These are phyloP conservation scores for Posidonia australis DNA, from an alignment of 106 monocot species.

Conservation along the genomic window DNA sequence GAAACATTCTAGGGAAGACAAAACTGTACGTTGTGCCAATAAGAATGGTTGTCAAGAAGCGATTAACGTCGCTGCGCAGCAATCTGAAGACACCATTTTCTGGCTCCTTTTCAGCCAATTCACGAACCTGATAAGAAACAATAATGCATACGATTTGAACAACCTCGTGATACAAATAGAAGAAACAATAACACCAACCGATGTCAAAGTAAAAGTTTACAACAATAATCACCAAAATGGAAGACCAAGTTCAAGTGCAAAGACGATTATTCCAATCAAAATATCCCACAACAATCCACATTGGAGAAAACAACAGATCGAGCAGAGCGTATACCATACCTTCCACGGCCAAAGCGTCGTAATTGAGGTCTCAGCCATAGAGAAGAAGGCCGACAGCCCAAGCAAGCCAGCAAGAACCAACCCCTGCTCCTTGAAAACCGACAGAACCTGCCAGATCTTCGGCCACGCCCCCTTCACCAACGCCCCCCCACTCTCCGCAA, in stretches of 20 bases:
- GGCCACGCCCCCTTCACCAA: conserved; percentile 22
- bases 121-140: conserved; percentile 55
- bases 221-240: not conserved
- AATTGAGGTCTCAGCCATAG: conserved; percentile 92
- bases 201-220: not conserved
- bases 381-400: conserved; percentile 91
- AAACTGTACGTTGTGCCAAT: conserved; percentile 89
- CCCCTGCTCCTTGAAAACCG: conserved; percentile 60
- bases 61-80: conserved; percentile 83
- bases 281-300: not conserved
- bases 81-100: conserved; percentile 91
- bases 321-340: conserved; percentile 18
- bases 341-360: conserved; percentile 98
- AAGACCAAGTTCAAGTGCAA: not conserved
- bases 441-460: conserved; percentile 44
- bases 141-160: not conserved
- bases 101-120: conserved; percentile 90
- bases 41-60: conserved; percentile 95
- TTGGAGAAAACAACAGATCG: not conserved
- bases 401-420: conserved; percentile 59
- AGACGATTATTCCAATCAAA: not conserved
- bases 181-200: not conserved
- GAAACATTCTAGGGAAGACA: not conserved
- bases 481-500: not conserved
- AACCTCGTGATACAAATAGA: not conserved